Evolutionary conservation across 768 basidiomycete species (phyloP), one percentile per base, ranked within the genome.

Genomic region (Lactarius psammicola): DNA sequence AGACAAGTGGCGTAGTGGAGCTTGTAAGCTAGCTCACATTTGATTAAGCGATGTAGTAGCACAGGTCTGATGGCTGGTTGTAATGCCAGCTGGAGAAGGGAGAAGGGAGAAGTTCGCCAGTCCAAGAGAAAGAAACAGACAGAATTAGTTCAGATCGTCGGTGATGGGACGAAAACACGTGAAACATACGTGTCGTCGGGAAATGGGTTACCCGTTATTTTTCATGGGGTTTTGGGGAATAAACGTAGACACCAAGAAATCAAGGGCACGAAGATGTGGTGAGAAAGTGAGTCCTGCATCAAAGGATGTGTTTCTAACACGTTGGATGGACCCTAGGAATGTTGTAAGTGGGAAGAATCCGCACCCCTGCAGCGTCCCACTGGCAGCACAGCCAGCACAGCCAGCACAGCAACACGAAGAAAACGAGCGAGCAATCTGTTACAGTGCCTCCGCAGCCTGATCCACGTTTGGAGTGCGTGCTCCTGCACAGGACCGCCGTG

Each of bases 401-500:
- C 56, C 33, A 58, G 38, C 60, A 46, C 60, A 55, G 44, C 49
- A 63, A 30, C 30, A 20, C 23, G 28, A 20, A 23, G 28, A 34
- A 13, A 36, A 53, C 13, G n/a, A 30, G 55, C 30, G 9, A 46
- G 59, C 33, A 54, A 17, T 26, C 36, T 38, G 15, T 38, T 28
- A 15, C 53, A 20, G 23, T 44, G 26, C 34, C 55, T n/a, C 3
- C 11, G 30, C 65, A 59, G 56, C 26, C 7, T 67, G 61, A 67
- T 63, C 61, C 66, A 67, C 62, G 66, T 38, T 63, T 55, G 5
- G 40, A 59, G 51, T 59, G 66, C 66, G 11, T 54, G 66, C 40
- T 1, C 53, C 18, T 58, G 51, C 61, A 62, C 61, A 34, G 60
- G 56, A 38, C 42, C 42, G 55, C 31, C 31, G 44, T 44, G 20